phyloP scores from a whole-genome alignment of 2,329 filamentous ascomycete genomes.

The Botrytis squamosa region DNA sequence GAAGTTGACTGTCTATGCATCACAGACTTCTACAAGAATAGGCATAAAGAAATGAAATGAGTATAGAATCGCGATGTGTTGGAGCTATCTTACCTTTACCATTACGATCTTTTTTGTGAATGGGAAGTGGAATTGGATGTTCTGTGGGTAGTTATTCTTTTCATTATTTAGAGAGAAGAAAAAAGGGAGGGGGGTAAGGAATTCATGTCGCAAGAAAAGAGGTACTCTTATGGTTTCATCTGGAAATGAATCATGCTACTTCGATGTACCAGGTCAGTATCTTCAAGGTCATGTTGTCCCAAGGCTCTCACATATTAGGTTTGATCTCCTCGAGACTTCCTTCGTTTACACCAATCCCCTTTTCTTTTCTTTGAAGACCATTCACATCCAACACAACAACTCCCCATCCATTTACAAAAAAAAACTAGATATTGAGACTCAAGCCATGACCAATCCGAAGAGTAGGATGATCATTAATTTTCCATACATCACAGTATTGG shows the following conservation, averaged over 20 bases:
- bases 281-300: accelerated
- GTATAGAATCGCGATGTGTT: background rate
- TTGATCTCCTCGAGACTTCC: background rate
- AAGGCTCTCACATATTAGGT: background rate
- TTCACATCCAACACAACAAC: background rate
- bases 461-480: background rate
- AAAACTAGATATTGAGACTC: too few species aligned
- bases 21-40: background rate
- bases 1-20: background rate
- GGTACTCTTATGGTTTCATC: background rate
- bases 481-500: background rate
- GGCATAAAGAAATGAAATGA: background rate
- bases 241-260: background rate
- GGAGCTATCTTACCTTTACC: background rate
- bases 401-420: background rate
- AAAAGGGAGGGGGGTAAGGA: background rate
- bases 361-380: background rate
- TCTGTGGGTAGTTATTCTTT: too few species aligned
- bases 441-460: background rate
- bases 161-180: too few species aligned
- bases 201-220: background rate
- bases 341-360: background rate
- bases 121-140: background rate
- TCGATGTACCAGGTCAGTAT: background rate
- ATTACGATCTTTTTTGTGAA: background rate